A percentile compares a stretch with the other conserved stretches of the same genome.
phyloP scores from a whole-genome alignment of 2,329 filamentous ascomycete genomes.

The Periglandula ipomoeae region DNA sequence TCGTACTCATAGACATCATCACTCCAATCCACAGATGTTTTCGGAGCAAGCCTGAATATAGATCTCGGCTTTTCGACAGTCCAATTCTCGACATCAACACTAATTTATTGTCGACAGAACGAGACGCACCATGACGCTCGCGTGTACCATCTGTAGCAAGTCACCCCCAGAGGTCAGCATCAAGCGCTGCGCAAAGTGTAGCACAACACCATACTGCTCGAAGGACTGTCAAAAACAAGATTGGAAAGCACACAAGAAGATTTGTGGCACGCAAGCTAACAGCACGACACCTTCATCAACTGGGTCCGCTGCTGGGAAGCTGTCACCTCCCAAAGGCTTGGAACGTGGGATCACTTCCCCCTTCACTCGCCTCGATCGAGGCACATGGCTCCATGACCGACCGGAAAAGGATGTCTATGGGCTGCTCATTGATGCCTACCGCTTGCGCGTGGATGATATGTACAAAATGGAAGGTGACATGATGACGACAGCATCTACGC shows the following conservation, averaged over 20 bases:
- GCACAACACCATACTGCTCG: conserved; percentile 38
- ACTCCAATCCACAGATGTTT: no score
- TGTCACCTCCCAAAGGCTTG: conserved; percentile 19
- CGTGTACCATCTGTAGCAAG: conserved; percentile 22
- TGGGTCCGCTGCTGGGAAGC: neutral
- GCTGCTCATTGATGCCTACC: conserved; percentile 38
- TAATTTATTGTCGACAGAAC: no score
- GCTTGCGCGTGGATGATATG: conserved; percentile 33
- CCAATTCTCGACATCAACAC: no score
- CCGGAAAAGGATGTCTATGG: conserved; percentile 34
- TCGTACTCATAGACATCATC: no score
- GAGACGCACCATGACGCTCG: conserved; percentile 2
- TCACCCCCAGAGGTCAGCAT: conserved; percentile 18
- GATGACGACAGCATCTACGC: conserved; percentile 22
- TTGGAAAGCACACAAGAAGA: conserved; percentile 40
- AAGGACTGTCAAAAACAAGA: conserved; percentile 40
- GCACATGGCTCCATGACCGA: conserved; percentile 34
- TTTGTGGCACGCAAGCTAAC: conserved; percentile 24
- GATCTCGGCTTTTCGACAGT: no score
- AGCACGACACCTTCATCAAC: neutral
- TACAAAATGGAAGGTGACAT: conserved; percentile 17
- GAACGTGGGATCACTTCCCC: conserved; percentile 22
- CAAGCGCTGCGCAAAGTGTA: conserved; percentile 38
- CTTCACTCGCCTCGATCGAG: conserved; percentile 29
- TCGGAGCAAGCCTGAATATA: no score